Conservation (phyloP, 306 rosid species). For the Rosa chinensis region DNA sequence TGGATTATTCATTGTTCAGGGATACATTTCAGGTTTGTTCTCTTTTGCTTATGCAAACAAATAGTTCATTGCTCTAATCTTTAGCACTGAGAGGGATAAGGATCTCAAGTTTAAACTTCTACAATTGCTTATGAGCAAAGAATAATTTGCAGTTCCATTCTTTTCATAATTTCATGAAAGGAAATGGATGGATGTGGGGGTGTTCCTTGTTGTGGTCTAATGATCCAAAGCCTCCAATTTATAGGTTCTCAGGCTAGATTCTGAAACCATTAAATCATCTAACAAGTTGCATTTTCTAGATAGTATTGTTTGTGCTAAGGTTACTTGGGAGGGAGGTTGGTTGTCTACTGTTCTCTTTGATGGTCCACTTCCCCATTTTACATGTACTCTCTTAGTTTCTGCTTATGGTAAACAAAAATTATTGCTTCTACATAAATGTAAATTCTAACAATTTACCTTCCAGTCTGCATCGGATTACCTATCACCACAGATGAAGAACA, state of each 20-base stretch:
- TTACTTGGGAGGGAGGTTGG: background rate
- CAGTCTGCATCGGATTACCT: conserved; percentile 85
- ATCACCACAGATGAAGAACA: conserved; percentile 76
- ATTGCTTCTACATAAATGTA: conserved; percentile 21
- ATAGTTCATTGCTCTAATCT: background rate
- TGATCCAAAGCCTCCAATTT: background rate
- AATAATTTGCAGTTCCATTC: background rate
- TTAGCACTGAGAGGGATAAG: background rate
- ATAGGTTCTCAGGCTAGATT: background rate
- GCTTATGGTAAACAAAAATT: background rate
- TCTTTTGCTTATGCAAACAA: background rate
- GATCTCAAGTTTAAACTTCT: background rate
- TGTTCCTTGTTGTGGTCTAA: background rate
- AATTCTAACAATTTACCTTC: conserved; percentile 29
- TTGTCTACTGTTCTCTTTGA: background rate
- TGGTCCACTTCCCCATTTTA: background rate
- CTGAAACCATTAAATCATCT: background rate
- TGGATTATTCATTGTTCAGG: conserved; percentile 59
- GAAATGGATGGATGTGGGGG: background rate
- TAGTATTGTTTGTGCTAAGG: background rate
- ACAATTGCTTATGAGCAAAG: background rate
- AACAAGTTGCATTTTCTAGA: background rate
- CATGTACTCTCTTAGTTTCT: background rate
- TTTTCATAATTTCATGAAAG: background rate
- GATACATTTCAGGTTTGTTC: conserved; percentile 80